A percentile compares a stretch with the other conserved stretches of the same genome.
phyloP scores from a whole-genome alignment of 1,284 basidiomycete species.

The Leccinum solheimii region DNA sequence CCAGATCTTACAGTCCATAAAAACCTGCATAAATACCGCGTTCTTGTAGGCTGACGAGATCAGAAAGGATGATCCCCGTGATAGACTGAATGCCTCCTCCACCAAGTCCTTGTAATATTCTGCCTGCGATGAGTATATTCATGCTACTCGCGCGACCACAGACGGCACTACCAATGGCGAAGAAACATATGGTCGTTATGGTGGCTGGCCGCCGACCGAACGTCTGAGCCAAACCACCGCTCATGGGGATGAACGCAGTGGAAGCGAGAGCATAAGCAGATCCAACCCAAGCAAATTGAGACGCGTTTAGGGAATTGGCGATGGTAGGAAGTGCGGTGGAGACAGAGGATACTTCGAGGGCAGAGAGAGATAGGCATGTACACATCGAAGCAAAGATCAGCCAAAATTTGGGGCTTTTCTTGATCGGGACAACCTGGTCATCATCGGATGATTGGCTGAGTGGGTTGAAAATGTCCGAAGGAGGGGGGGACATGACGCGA shows the following conservation, averaged over 20 bases:
- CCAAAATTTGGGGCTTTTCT: conserved; percentile 10
- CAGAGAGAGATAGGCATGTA: conserved; percentile 12
- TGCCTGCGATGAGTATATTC: neutral
- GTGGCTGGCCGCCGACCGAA: conserved; percentile 43
- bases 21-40: neutral
- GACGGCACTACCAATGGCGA: conserved; percentile 11
- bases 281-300: conserved; percentile 39
- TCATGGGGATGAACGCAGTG: conserved; percentile 34
- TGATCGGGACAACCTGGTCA: neutral
- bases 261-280: conserved; percentile 39
- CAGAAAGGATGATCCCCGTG: neutral
- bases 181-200: conserved; percentile 44
- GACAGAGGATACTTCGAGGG: conserved; percentile 10
- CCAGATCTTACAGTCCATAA: conserved; percentile 1
- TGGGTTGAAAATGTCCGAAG: neutral
- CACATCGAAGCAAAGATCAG: conserved; percentile 15
- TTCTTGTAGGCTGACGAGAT: neutral
- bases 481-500: neutral
- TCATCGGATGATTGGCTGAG: neutral
- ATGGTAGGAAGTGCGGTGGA: conserved; percentile 40
- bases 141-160: neutral
- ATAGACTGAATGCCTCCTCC: conserved; percentile 1
- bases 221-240: conserved; percentile 30
- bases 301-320: conserved; percentile 30
- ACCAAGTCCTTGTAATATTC: neutral